Percentiles rank a stretch among this genome's conserved stretches.
phyloP scores from a whole-genome alignment of 75 land plant species.

The Larix kaempferi region DNA sequence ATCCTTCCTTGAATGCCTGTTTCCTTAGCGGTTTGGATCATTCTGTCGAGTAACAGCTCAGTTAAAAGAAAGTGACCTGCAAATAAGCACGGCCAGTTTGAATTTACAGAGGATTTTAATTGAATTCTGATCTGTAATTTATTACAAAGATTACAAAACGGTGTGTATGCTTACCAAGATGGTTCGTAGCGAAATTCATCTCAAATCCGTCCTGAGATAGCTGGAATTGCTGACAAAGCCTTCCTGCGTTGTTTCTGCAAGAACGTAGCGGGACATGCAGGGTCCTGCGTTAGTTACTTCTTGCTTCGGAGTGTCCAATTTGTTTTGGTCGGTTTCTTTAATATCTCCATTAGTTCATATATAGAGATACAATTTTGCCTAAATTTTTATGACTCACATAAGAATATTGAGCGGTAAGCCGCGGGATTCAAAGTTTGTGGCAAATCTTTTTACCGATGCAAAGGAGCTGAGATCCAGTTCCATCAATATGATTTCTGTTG shows the following conservation, averaged over 20 bases:
- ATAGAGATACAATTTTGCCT: background rate
- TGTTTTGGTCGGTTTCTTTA: no score
- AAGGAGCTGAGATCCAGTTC: constrained; percentile 74
- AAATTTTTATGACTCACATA: constrained; percentile 33
- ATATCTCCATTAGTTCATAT: background rate
- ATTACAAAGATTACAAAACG: background rate
- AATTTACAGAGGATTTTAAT: background rate
- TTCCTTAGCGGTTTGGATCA: constrained; percentile 56
- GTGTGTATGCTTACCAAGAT: constrained; percentile 39
- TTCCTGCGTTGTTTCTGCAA: constrained; percentile 82
- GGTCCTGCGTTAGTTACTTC: background rate
- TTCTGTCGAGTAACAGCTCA: constrained; percentile 44
- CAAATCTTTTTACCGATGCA: constrained; percentile 58
- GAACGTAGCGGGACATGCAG: background rate
- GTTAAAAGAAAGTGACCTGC: constrained; percentile 78
- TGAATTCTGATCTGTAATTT: background rate
- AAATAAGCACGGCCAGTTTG: background rate
- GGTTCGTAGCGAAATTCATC: constrained; percentile 82
- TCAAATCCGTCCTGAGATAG: constrained; percentile 70
- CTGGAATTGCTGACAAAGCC: constrained; percentile 33
- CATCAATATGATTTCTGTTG: constrained; percentile 42
- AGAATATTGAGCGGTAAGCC: constrained; percentile 69
- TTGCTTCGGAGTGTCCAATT: no score
- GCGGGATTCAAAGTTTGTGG: constrained; percentile 43
- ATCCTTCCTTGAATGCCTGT: constrained; percentile 71